Base-by-base conservation (phyloP, 169 alveolate species). In the Plasmodium cynomolgi region DNA sequence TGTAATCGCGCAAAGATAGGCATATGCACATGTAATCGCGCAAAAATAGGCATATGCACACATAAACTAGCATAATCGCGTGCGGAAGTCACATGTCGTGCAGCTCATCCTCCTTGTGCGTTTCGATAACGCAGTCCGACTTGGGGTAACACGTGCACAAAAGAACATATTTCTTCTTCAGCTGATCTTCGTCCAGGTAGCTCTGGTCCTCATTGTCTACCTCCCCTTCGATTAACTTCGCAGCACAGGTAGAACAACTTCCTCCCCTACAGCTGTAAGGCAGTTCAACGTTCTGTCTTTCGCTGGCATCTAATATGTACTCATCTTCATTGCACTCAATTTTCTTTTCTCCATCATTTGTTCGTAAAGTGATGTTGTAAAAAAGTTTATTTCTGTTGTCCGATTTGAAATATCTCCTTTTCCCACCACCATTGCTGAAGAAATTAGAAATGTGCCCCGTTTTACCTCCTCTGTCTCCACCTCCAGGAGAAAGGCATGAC, bases 191-290 rank as follows among this genome's bases (percentile, higher is more conserved):
- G 37, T 92, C 96, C 73, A 97, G 84, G 84, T 96, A 97, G 82
- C 97, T 96, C 83, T 97, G 98, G 50, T 97, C 98, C 0, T 92
- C 95, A 83, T 96, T 97, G 93, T 96, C 97, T 1, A 97, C 96
- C 33, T 93, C 86, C 6, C 98, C 98, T 58, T 82, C 83, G 39
- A 97, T 80, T 84, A 97, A 84, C 84, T 95, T 96, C 31, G 97
- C 98, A 39, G 98, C 97, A 85, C 98, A 97, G 20, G 98, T 97
- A 50, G 98, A 96, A 95, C 98, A 97, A 74, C 98, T 95, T 15
- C 98, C 98, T 1, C 98, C 98, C 15, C 98, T 92, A 84, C 98
- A 97, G 58, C 98, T 97, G 92, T 96, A 97, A 23, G 98, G 98
- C 62, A 97, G 96, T 41, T 97, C 98, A n/a, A 97, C 92, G 17